Evolutionary conservation across 2,329 filamentous ascomycete species (phyloP).

Genomic region (Bipolaris cookei): DNA sequence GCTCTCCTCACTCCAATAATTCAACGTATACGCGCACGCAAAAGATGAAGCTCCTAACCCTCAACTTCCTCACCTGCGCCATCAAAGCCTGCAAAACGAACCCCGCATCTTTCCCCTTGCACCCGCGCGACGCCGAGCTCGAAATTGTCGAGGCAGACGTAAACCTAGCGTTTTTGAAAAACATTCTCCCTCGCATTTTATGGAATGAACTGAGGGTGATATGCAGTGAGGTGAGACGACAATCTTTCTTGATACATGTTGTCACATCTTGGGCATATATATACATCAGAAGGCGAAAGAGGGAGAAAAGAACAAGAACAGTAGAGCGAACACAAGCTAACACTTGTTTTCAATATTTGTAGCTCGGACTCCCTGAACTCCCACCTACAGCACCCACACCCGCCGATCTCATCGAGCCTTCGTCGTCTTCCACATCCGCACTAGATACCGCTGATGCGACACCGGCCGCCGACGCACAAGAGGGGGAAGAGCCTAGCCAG

Average conservation of each 20-base stretch:
- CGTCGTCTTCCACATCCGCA: constrained; percentile 1
- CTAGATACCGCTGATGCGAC: constrained; percentile 31
- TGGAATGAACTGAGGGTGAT: constrained; percentile 82
- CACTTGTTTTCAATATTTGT: background rate
- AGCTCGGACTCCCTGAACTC: constrained; percentile 81
- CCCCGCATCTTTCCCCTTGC: constrained; percentile 81
- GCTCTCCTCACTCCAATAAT: background rate
- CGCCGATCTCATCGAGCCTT: constrained; percentile 41
- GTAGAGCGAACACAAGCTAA: background rate
- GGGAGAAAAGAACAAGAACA: background rate
- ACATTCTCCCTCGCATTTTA: constrained; percentile 85
- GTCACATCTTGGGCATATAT: too few species aligned
- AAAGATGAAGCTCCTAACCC: constrained; percentile 89
- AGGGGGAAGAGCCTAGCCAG: constrained; percentile 68
- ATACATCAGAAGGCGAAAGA: background rate
- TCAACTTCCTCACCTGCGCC: constrained; percentile 96
- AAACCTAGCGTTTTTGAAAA: constrained; percentile 79
- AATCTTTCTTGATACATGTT: background rate
- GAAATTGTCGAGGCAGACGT: constrained; percentile 82
- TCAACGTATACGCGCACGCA: background rate
- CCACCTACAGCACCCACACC: constrained; percentile 53
- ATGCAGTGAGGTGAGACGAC: constrained; percentile 69
- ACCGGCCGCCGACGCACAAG: constrained; percentile 24
- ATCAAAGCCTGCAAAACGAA: constrained; percentile 91
- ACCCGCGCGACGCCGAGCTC: constrained; percentile 90